Evolutionary conservation across 164 flowering plant species (phyloP).

Genomic region (Vitis rupestris): DNA sequence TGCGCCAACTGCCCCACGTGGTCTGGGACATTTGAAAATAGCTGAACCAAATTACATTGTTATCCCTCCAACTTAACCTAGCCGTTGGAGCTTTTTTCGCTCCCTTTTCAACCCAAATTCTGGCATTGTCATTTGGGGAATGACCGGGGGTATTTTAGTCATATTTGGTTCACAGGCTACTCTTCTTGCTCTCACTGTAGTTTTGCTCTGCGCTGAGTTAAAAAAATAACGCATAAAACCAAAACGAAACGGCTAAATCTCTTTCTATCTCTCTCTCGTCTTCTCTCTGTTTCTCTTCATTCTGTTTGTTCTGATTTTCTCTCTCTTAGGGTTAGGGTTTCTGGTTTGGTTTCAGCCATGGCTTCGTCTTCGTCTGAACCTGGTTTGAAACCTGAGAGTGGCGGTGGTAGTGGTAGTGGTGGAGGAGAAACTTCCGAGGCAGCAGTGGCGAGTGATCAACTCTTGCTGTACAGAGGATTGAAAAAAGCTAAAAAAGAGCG

Average conservation of each 20-base stretch:
- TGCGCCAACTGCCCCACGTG: too few relatives aligned
- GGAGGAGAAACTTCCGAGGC: conserved; percentile 45
- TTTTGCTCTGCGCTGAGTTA: conserved; percentile 6
- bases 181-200: conserved; percentile 8
- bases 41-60: conserved; percentile 7
- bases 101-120: background rate
- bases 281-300: conserved; percentile 1
- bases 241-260: background rate
- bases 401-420: conserved; percentile 37
- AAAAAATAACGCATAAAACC: too few relatives aligned
- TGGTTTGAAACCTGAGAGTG: conserved; percentile 38
- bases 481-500: conserved; percentile 86
- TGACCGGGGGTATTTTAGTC: conserved; percentile 9
- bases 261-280: background rate
- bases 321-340: conserved; percentile 13
- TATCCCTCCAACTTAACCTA: conserved; percentile 20
- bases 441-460: conserved; percentile 38
- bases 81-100: conserved; percentile 29
- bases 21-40: too few relatives aligned
- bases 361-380: conserved; percentile 60
- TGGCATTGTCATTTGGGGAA: background rate
- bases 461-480: conserved; percentile 57
- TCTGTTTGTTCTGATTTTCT: conserved; percentile 4
- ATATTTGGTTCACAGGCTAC: background rate
- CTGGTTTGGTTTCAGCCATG: conserved; percentile 28